Evolutionary conservation across 2,329 filamentous ascomycete genomes (phyloP), one percentile per base, ranked within the genome.

Genomic region (Acrocalymma vagum): DNA sequence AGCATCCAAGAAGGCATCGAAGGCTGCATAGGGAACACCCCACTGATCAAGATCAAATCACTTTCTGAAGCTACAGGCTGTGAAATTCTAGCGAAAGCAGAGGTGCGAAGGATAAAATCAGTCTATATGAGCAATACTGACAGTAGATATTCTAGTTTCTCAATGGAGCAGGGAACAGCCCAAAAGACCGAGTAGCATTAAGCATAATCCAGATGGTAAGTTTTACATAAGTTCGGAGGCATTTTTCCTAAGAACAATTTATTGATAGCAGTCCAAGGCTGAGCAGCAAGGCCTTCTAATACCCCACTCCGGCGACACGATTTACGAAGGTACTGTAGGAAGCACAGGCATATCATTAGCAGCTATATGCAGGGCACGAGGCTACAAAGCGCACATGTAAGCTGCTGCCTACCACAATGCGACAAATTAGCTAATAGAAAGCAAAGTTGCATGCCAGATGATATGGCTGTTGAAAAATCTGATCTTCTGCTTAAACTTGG

Each of bases 261-360:
- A 23, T 39, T 62, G 14, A 63, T 14, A 4, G 9, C 7, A 16
- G 11, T 18, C 29, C 73, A 21, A 85, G 68, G 94, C 92, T 28
- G 94, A 99, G 76, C 79, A 83, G 47, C 74, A 81, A 32, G 91
- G 91, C 2, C 76, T 92, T 13, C 73, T 99, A 29, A 80, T 79
- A 0, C 93, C 94, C 0, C 78, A 87, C 54, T 85, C 87, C 15
- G 93, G 93, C 47, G 94, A 99, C 69, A 95, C 89, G 28, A 91
- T 99, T 61, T 99, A 97, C 71, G 94, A 99, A 75, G 94, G 94
- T 53, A 99, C 94, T 1, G 92, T 96, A 11, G 94, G 94, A 45
- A 95, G 90, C 65, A 99, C 94, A 0, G 94, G 94, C 15, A 97
- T 99, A 58, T 96, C 92, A 11, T 79, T 99, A 8, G 94, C 94